Evolutionary conservation across 2,329 filamentous ascomycete species (phyloP), one percentile per base, ranked within the genome.

Genomic region (Arthrobotrys sinensis): DNA sequence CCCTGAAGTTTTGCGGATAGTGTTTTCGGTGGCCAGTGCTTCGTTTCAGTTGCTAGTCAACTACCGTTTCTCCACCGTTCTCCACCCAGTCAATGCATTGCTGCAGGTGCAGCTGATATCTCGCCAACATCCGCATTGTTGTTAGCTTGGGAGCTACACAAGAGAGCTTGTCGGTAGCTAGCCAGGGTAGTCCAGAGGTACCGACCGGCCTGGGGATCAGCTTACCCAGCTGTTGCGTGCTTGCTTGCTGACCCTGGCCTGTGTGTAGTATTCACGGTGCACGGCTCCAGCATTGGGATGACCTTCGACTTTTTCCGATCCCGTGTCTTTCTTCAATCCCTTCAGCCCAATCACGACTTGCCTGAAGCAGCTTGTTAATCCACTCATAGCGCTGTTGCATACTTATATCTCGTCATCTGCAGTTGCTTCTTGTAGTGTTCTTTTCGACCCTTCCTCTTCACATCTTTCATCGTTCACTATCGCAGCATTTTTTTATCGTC

Each of bases 191-290:
- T 60, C 36, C 34, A 60, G 55, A 60, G 48, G 24, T 14, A 24
- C 46, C 16, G n/a, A 38, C 50, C 50, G 24, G 28, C n/a, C 38
- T 24, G 21, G 28, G 32, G 4, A 24, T 43, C 36, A 52, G 69
- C 28, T 63, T 60, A 60, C 36, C 55, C 12, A 60, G 34, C 36
- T 28, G 55, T 66, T 60, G 69, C 48, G 69, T 73, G 69, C 69
- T 73, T 55, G 66, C 16, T 24, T 65, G 68, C 60, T 66, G 68
- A 71, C 68, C 60, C 48, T 72, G 45, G 68, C 24, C 24, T 4
- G 24, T 28, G 24, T 28, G 24, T 55, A 43, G 62, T 62, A 65
- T 38, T 60, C 48, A 65, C 36, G 1, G 48, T 66, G 69, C 69
- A 73, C 57, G 24, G 48, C 19, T 34, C 46, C 36, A 55, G 50